These are phyloP conservation scores for Panaeolus cyanescens DNA, from an alignment of 768 basidiomycete species.

Conservation along the genomic window DNA sequence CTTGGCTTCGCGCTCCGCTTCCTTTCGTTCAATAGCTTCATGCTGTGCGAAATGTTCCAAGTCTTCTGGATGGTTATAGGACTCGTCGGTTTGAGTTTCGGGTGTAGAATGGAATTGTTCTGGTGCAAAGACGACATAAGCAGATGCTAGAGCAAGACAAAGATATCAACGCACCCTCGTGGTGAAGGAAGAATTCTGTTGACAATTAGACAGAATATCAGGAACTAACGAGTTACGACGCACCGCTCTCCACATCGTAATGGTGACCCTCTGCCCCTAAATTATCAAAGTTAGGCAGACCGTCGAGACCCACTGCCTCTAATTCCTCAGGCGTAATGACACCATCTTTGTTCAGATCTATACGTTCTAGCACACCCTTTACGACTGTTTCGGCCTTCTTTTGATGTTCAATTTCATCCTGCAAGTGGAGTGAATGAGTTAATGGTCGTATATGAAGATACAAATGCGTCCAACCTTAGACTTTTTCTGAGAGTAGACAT, in stretches of 20 bases:
- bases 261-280: constrained; percentile 92
- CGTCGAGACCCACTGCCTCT: constrained; percentile 66
- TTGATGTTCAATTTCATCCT: constrained; percentile 81
- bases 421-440: not conserved
- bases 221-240: constrained; percentile 19
- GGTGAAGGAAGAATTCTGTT: constrained; percentile 91
- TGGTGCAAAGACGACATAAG: constrained; percentile 25
- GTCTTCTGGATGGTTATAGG: constrained; percentile 94
- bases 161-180: constrained; percentile 68
- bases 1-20: constrained; percentile 81
- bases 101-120: constrained; percentile 95
- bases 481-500: constrained; percentile 83
- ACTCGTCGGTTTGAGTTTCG: constrained; percentile 95
- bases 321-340: constrained; percentile 72
- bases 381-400: constrained; percentile 82
- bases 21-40: constrained; percentile 79
- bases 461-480: constrained; percentile 50
- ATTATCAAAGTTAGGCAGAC: constrained; percentile 80
- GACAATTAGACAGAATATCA: not conserved
- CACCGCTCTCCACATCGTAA: constrained; percentile 89
- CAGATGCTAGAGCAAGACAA: not conserved
- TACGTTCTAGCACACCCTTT: constrained; percentile 59
- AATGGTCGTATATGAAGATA: too few species aligned
- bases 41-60: constrained; percentile 91
- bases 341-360: constrained; percentile 81